Conservation (phyloP, 1,284 basidiomycete genomes). For the Boletus semigastroideus region DNA sequence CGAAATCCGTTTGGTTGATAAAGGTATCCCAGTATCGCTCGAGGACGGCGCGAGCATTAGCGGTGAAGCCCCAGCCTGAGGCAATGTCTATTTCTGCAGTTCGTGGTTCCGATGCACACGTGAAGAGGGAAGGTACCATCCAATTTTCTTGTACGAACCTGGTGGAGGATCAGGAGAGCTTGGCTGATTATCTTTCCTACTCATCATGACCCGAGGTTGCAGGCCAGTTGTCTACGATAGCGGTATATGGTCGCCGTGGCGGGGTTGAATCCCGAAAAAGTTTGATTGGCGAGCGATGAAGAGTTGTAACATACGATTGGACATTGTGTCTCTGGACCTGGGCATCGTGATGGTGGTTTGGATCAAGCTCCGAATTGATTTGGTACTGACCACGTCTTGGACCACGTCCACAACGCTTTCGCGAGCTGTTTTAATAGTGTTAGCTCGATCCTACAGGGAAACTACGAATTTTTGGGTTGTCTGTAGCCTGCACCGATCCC, state of each 20-base stretch:
- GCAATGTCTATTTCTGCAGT: conserved; percentile 56
- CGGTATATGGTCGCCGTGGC: conserved; percentile 18
- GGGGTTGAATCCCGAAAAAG: conserved; percentile 20
- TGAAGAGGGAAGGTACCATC: conserved; percentile 74
- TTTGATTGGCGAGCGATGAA: conserved; percentile 6
- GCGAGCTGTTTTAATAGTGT: no score
- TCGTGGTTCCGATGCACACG: conserved; percentile 55
- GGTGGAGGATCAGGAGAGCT: not conserved
- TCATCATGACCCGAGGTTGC: conserved; percentile 26
- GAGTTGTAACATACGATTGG: conserved; percentile 11
- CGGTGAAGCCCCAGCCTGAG: conserved; percentile 44
- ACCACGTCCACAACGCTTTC: no score
- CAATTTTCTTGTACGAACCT: conserved; percentile 80
- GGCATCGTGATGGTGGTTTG: no score
- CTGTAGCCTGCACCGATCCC: no score
- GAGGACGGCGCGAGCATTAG: conserved; percentile 52
- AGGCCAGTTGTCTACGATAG: conserved; percentile 23
- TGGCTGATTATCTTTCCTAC: not conserved
- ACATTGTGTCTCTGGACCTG: no score
- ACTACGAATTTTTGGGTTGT: no score
- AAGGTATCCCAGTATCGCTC: conserved; percentile 83
- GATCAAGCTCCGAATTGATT: no score
- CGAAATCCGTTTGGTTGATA: conserved; percentile 64
- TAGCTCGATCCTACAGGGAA: no score
- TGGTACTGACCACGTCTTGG: no score